These are phyloP conservation scores for Fusarium newnesense DNA, from an alignment of 2,329 filamentous ascomycete genomes.

Conservation along the genomic window DNA sequence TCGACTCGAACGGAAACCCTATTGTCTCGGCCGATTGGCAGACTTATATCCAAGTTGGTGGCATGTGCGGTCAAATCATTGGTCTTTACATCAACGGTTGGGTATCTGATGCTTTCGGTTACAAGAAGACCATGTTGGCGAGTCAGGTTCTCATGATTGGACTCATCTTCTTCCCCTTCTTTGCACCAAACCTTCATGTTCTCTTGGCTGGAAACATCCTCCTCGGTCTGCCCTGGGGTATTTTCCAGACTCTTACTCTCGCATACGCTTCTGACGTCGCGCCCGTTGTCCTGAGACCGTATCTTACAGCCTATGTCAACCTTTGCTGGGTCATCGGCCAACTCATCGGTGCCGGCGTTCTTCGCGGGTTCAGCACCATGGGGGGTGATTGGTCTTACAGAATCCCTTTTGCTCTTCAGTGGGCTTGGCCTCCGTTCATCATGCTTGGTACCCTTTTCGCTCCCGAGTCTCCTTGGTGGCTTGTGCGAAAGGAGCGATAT, in stretches of 20 bases:
- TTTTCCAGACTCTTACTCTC: conserved; percentile 58
- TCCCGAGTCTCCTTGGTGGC: conserved; percentile 62
- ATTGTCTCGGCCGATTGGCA: conserved; percentile 22
- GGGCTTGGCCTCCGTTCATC: conserved; percentile 56
- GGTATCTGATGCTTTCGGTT: conserved; percentile 14
- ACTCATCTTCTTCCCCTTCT: conserved; percentile 62
- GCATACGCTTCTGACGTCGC: conserved; percentile 61
- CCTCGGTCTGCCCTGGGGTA: conserved; percentile 58
- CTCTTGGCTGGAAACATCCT: conserved; percentile 57
- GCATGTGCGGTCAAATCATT: conserved; percentile 20
- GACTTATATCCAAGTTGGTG: conserved; percentile 23
- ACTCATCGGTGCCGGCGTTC: conserved; percentile 54
- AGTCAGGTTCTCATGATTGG: conserved; percentile 50
- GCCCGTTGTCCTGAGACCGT: conserved; percentile 56
- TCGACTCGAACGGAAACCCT: conserved; percentile 8
- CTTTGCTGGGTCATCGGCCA: conserved; percentile 62
- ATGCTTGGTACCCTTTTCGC: conserved; percentile 58
- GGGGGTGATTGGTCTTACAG: conserved; percentile 57
- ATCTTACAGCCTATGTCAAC: conserved; percentile 60
- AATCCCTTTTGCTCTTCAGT: conserved; percentile 61
- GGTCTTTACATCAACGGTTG: conserved; percentile 26
- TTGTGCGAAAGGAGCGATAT: conserved; percentile 53
- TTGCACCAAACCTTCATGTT: conserved; percentile 53
- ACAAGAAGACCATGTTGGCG: conserved; percentile 48
- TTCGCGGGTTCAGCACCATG: conserved; percentile 52